Conservation (phyloP, 331 rosid species). For the Malus hybrid region DNA sequence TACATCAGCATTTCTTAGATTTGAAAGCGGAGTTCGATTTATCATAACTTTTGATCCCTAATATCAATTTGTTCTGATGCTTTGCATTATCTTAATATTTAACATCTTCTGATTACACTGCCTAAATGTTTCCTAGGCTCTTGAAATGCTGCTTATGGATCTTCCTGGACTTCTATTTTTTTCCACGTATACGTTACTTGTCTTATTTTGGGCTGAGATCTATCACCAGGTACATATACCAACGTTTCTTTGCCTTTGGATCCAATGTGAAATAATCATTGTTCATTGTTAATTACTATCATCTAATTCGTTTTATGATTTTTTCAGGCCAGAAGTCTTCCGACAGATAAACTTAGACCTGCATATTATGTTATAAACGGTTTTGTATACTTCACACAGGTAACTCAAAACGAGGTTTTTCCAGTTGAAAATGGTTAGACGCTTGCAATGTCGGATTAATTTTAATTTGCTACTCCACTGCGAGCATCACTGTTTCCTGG, state of each 20-base stretch:
- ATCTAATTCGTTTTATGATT: neutral
- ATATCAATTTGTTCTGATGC: neutral
- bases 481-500: neutral
- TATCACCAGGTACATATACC: constrained; percentile 66
- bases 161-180: constrained; percentile 72
- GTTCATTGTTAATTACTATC: neutral
- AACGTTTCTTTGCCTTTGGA: constrained; percentile 4
- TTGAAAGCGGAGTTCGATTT: neutral
- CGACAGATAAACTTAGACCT: constrained; percentile 55
- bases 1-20: neutral
- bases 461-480: neutral
- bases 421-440: neutral
- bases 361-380: constrained; percentile 57
- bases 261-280: neutral
- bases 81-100: neutral
- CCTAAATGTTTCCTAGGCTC: constrained; percentile 19
- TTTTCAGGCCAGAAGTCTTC: constrained; percentile 72
- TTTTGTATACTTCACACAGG: constrained; percentile 52
- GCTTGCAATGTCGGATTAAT: neutral
- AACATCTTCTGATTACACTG: neutral
- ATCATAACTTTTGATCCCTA: neutral
- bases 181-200: constrained; percentile 71
- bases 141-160: constrained; percentile 65
- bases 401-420: constrained; percentile 2
- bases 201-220: constrained; percentile 88